A percentile compares a stretch with the other conserved stretches of the same genome.
Evolutionary conservation across 2,329 filamentous ascomycete species (phyloP).

Genomic region (Oidium heveae): DNA sequence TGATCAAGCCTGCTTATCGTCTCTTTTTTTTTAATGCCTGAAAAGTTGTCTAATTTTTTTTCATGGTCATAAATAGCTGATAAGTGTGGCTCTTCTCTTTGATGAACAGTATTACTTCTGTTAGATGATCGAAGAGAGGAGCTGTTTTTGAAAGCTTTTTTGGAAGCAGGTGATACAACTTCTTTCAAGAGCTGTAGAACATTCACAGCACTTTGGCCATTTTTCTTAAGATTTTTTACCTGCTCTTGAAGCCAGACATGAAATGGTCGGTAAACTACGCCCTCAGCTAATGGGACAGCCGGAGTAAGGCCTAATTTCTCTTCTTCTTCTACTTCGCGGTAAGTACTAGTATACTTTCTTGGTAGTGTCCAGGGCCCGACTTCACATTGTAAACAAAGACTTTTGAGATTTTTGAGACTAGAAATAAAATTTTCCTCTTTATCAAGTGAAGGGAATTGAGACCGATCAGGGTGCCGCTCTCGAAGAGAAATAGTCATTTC

Average conservation of each 20-base stretch:
- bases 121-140: conserved; percentile 23
- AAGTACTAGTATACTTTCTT: conserved; percentile 24
- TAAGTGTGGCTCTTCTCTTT: conserved; percentile 23
- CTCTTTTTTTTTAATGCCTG: neutral
- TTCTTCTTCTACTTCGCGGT: conserved; percentile 42
- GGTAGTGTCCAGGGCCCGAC: conserved; percentile 27
- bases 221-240: conserved; percentile 2
- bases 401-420: conserved; percentile 24
- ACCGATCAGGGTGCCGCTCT: conserved; percentile 28
- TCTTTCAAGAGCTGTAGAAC: conserved; percentile 5
- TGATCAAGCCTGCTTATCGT: neutral
- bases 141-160: conserved; percentile 2
- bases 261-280: conserved; percentile 38
- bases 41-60: neutral
- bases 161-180: conserved; percentile 2
- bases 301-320: conserved; percentile 40
- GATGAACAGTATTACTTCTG: conserved; percentile 42
- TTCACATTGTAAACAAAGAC: conserved; percentile 30
- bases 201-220: conserved; percentile 2
- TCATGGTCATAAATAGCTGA: neutral
- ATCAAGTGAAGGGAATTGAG: conserved; percentile 27
- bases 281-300: conserved; percentile 32
- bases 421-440: conserved; percentile 18
- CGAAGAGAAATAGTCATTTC: conserved; percentile 34
- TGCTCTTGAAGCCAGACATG: conserved; percentile 34